Percentiles rank a stretch among this genome's conserved stretches.
Conservation (phyloP, 164 flowering plant species). For the Cinnamomum chago region DNA sequence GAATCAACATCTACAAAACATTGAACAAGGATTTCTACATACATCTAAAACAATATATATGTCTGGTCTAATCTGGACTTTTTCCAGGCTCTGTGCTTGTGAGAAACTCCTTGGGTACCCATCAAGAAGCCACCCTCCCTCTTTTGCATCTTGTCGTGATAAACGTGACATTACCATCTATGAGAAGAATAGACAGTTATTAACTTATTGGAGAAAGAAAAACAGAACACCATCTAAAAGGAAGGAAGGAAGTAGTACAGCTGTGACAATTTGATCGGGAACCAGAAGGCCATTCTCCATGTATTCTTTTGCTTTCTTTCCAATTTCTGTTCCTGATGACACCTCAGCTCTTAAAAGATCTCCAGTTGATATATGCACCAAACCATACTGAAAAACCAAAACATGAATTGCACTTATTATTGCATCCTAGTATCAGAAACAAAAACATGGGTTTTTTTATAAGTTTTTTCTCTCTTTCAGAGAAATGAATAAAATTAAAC, state of each 20-base stretch:
- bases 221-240: no score
- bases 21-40: slow-evolving; percentile 25
- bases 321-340: slow-evolving; percentile 78
- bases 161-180: slow-evolving; percentile 83
- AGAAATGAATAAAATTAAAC: background rate
- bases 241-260: slow-evolving; percentile 38
- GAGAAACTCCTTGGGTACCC: slow-evolving; percentile 74
- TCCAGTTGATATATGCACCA: slow-evolving; percentile 95
- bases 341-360: slow-evolving; percentile 91
- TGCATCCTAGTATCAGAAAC: background rate
- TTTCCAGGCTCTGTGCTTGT: slow-evolving; percentile 81
- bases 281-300: slow-evolving; percentile 82
- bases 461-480: no score
- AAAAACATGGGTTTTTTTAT: background rate
- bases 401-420: background rate
- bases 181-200: slow-evolving; percentile 7
- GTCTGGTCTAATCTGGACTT: slow-evolving; percentile 67
- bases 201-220: background rate
- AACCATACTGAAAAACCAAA: slow-evolving; percentile 62
- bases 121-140: slow-evolving; percentile 96
- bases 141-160: slow-evolving; percentile 67
- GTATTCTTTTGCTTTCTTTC: slow-evolving; percentile 78
- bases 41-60: slow-evolving; percentile 67
- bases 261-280: slow-evolving; percentile 91
- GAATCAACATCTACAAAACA: background rate